Base-by-base conservation (phyloP, 345 rosid species). In the Citropsis articulata region DNA sequence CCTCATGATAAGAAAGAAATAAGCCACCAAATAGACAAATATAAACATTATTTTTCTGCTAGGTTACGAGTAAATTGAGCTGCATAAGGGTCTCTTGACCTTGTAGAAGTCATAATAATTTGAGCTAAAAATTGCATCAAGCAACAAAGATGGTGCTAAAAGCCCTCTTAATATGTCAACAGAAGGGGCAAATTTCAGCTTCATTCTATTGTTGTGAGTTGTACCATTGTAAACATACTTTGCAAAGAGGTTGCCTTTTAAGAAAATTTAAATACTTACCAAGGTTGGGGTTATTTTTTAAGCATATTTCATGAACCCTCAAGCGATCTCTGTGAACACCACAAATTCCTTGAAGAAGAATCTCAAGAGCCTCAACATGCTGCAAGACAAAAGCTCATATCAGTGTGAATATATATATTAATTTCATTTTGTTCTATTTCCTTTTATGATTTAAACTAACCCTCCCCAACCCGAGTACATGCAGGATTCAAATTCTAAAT, bases 321-420 rank as follows among this genome's bases (percentile, higher is more conserved):
- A 96, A 79, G 66, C 88, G 91, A 79, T 92, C 94, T 59, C 85
- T 92, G n/a, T 89, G 94, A 83, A 94, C 98, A 75, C 99, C 99
- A 82, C 98, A 96, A 36, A 94, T 97, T 82, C 98, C 99, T 78
- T 91, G 99, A 81, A 96, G 94, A 76, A 96, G 98, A 82, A 96
- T 96, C 86, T 92, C 97, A 66, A 96, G 94, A n/a, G 98, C 99
- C 89, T 96, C 98, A 48, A 96, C 99, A 85, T 92, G 96, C 97
- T 94, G 87, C 80, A 80, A 75, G 18, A 69, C 10, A 31, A 75
- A 36, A 27, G 30, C 35, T 10, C 24, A 21, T 65, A 65, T 35
- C 69, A 18, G 9, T 31, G 9, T 64, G 6, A 59, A 22, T 22
- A 22, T 6, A 8, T 35, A 1, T n/a, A 0, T 48, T 48, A 2